A percentile compares a stretch with the other conserved stretches of the same genome.
These are phyloP conservation scores for Acacia melanoxylon DNA, from an alignment of 306 rosid species.

Conservation along the genomic window DNA sequence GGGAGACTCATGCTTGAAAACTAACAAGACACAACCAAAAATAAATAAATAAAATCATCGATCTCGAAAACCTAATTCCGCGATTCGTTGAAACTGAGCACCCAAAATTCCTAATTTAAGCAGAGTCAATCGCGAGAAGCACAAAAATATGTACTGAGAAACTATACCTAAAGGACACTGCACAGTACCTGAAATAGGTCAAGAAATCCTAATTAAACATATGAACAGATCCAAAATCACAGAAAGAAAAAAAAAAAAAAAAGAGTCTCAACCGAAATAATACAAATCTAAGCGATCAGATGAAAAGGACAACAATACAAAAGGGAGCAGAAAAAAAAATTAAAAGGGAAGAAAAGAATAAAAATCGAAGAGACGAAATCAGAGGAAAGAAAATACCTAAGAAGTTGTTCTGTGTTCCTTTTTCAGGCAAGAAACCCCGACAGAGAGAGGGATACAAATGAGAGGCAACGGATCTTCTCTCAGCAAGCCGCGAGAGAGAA, in stretches of 20 bases:
- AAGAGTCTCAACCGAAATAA: no score
- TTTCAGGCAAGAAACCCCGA: conserved; percentile 30
- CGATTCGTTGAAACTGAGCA: neutral
- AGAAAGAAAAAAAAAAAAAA: neutral
- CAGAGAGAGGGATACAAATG: neutral
- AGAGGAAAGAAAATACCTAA: conserved; percentile 24
- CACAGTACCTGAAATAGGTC: neutral
- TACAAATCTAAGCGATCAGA: neutral
- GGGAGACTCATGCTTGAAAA: neutral
- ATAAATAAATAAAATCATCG: neutral
- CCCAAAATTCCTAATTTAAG: neutral
- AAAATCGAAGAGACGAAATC: neutral
- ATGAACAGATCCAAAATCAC: neutral
- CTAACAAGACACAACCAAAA: neutral
- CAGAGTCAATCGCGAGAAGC: neutral
- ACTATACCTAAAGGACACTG: neutral
- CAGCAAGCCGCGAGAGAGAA: neutral
- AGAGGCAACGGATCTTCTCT: neutral
- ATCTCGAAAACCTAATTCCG: neutral
- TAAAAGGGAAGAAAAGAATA: neutral
- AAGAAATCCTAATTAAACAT: neutral
- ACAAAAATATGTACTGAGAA: neutral
- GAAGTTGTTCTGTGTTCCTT: neutral
- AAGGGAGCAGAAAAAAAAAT: neutral
- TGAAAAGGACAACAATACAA: conserved; percentile 15